Evolutionary conservation across 768 basidiomycete genomes (phyloP).

Genomic region (Mycena belliarum): DNA sequence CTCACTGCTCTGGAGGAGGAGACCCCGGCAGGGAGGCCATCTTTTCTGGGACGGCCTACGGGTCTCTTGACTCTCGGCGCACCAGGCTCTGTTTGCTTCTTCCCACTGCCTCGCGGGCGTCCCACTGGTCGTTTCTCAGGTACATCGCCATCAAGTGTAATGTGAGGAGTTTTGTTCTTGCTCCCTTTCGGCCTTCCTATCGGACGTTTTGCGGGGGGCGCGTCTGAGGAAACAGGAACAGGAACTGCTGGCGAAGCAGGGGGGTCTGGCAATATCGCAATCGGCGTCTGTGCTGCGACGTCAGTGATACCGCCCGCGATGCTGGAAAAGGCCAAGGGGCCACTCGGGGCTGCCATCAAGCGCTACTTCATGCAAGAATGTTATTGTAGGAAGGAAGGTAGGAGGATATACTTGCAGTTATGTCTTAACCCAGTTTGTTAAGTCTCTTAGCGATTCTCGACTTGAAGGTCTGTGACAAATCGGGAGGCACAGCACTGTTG

Average conservation of each 20-base stretch:
- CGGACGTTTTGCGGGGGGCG: slow-evolving; percentile 2
- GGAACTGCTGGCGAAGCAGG: background rate
- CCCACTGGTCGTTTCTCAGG: slow-evolving; percentile 70
- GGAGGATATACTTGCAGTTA: background rate
- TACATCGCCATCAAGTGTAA: background rate
- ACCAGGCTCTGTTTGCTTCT: slow-evolving; percentile 51
- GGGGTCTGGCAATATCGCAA: background rate
- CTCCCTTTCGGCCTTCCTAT: slow-evolving; percentile 18
- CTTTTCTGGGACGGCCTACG: slow-evolving; percentile 79
- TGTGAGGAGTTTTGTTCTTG: slow-evolving; percentile 20
- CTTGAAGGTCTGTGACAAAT: too few species aligned
- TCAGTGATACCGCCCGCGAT: slow-evolving; percentile 15
- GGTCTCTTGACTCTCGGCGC: slow-evolving; percentile 59
- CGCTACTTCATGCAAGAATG: background rate
- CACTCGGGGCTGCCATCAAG: slow-evolving; percentile 1
- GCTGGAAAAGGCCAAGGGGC: slow-evolving; percentile 8
- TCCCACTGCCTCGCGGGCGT: slow-evolving; percentile 78
- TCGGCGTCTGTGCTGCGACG: background rate
- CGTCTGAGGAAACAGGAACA: background rate
- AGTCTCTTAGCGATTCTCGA: background rate
- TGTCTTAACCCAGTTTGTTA: background rate
- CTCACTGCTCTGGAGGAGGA: background rate
- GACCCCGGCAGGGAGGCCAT: slow-evolving; percentile 78
- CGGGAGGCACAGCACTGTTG: too few species aligned
- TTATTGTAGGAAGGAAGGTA: background rate